Evolutionary conservation across 257 asterid species (phyloP).

Genomic region (Cruciata laevipes): DNA sequence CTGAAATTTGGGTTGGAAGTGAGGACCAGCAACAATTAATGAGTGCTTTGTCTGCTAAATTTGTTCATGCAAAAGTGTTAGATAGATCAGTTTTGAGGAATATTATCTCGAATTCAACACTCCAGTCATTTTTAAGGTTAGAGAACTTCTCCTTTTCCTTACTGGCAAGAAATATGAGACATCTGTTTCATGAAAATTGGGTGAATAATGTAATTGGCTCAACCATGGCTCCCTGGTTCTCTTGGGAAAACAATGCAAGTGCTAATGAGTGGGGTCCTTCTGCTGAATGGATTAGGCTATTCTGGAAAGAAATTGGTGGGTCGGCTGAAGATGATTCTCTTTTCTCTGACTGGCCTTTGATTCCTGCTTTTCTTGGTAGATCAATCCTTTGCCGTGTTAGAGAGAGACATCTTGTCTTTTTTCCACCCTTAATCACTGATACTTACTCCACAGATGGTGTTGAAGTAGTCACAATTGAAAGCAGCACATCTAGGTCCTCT

Average conservation of each 20-base stretch:
- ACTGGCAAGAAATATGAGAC: conserved; percentile 68
- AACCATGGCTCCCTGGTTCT: conserved; percentile 83
- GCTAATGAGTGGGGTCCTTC: conserved; percentile 74
- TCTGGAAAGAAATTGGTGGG: conserved; percentile 66
- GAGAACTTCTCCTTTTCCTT: conserved; percentile 62
- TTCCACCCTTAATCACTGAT: conserved; percentile 49
- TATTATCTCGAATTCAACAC: conserved; percentile 50
- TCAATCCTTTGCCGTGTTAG: conserved; percentile 85
- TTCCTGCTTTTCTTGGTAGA: conserved; percentile 95
- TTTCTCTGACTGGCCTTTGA: conserved; percentile 93
- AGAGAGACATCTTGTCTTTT: conserved; percentile 67
- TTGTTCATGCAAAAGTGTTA: conserved; percentile 78
- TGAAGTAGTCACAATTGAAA: conserved; percentile 33
- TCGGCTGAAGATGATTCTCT: conserved; percentile 65
- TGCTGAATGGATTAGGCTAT: conserved; percentile 81
- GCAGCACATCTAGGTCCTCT: conserved; percentile 31
- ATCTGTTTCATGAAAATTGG: conserved; percentile 77
- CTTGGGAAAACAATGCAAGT: conserved; percentile 70
- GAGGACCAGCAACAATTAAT: conserved; percentile 65
- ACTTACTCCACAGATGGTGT: conserved; percentile 24
- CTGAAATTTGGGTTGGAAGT: conserved; percentile 81
- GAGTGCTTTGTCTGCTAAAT: conserved; percentile 62
- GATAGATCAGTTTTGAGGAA: conserved; percentile 61
- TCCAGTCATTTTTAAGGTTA: conserved; percentile 59
- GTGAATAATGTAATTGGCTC: conserved; percentile 57